These are phyloP conservation scores for Paecilomyces niveus DNA, from an alignment of 2,329 filamentous ascomycete genomes.

Conservation along the genomic window DNA sequence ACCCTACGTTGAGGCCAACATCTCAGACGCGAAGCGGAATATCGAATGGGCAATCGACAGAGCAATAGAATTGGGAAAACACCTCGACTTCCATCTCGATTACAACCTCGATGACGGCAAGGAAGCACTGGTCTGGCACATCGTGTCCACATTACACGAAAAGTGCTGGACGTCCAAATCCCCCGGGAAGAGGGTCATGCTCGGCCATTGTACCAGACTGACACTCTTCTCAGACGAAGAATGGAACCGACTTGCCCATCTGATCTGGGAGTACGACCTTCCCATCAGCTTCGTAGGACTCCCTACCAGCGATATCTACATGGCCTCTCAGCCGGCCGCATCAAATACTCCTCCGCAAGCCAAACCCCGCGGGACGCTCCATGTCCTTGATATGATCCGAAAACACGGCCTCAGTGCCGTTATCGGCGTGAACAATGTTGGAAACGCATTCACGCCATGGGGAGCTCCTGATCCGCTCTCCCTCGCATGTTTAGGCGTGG, in stretches of 20 bases:
- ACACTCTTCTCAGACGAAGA: slow-evolving; percentile 48
- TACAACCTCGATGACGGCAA: slow-evolving; percentile 53
- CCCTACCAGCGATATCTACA: slow-evolving; percentile 64
- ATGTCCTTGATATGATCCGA: slow-evolving; percentile 54
- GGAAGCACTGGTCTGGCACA: slow-evolving; percentile 48
- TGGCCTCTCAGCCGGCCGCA: slow-evolving; percentile 51
- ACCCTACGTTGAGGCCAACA: slow-evolving; percentile 59
- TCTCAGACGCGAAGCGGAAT: slow-evolving; percentile 46
- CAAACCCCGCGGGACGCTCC: slow-evolving; percentile 52
- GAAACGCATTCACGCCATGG: slow-evolving; percentile 67
- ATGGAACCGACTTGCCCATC: slow-evolving; percentile 43
- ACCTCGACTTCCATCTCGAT: slow-evolving; percentile 66
- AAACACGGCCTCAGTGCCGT: slow-evolving; percentile 52
- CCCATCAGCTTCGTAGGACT: slow-evolving; percentile 62
- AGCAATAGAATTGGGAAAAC: slow-evolving; percentile 45
- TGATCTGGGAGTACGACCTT: slow-evolving; percentile 43
- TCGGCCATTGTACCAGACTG: slow-evolving; percentile 64
- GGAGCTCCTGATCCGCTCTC: slow-evolving; percentile 60
- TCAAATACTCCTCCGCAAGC: background rate
- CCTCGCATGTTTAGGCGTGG: slow-evolving; percentile 57
- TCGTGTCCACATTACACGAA: slow-evolving; percentile 45
- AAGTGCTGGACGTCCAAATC: slow-evolving; percentile 42
- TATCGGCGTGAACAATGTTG: slow-evolving; percentile 64
- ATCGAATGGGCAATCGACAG: slow-evolving; percentile 56
- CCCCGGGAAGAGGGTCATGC: slow-evolving; percentile 45